Evolutionary conservation across 441 rosid species (phyloP).

Genomic region (Arabidopsis hybrid): DNA sequence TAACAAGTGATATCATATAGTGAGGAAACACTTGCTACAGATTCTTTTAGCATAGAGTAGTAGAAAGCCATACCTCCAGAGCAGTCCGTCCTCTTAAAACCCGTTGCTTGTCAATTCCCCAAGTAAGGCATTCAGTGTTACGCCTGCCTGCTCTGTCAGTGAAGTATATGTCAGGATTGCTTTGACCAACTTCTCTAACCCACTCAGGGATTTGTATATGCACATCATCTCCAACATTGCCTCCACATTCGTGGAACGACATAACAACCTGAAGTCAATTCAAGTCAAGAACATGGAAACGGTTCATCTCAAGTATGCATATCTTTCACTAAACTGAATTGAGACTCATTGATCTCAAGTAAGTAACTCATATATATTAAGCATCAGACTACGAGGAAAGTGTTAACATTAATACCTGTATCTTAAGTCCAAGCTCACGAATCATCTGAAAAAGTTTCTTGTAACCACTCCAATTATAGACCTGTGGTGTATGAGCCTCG

Average conservation of each 20-base stretch:
- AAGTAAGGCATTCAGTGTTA: conserved; percentile 71
- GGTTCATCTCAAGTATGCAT: conserved; percentile 11
- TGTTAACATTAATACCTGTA: conserved; percentile 50
- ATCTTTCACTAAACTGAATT: background rate
- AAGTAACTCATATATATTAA: background rate
- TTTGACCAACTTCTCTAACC: conserved; percentile 68
- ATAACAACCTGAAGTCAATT: conserved; percentile 62
- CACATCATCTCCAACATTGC: conserved; percentile 85
- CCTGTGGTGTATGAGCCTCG: conserved; percentile 67
- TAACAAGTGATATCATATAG: background rate
- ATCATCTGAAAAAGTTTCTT: conserved; percentile 68
- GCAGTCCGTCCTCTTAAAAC: conserved; percentile 76
- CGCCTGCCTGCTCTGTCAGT: conserved; percentile 66
- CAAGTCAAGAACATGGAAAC: conserved; percentile 35
- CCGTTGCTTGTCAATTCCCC: conserved; percentile 82
- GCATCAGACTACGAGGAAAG: background rate
- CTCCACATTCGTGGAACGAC: conserved; percentile 86
- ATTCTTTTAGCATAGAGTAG: conserved; percentile 3
- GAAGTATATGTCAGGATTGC: conserved; percentile 79
- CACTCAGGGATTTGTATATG: conserved; percentile 73
- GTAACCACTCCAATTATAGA: conserved; percentile 75
- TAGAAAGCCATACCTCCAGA: conserved; percentile 57
- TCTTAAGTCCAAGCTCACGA: conserved; percentile 62
- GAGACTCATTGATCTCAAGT: conserved; percentile 18
- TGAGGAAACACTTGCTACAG: background rate